A percentile compares a stretch with the other conserved stretches of the same genome.
These are phyloP conservation scores for Podila epicladia DNA, from an alignment of 192 early-diverging fungal species.

Conservation along the genomic window DNA sequence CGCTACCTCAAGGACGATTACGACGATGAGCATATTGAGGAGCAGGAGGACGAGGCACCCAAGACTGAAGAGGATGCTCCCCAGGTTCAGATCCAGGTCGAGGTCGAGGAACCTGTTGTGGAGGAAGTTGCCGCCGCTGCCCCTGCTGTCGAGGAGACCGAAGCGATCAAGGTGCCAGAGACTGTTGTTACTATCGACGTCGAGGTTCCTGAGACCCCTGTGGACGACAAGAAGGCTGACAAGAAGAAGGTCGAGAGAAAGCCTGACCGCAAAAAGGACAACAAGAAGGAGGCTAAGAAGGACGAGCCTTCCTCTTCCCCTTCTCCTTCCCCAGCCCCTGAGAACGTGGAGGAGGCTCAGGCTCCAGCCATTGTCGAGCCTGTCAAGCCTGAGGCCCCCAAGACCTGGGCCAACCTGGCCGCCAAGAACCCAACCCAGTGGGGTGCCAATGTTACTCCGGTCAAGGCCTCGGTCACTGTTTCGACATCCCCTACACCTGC, in stretches of 20 bases:
- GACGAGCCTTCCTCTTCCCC: constrained; percentile 22
- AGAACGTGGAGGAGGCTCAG: constrained; percentile 15
- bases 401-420: constrained; percentile 83
- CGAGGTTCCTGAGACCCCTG: constrained; percentile 37
- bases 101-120: constrained; percentile 3
- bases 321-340: constrained; percentile 13
- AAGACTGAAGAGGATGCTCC: constrained; percentile 11
- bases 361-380: constrained; percentile 53
- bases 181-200: constrained; percentile 9
- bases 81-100: constrained; percentile 3
- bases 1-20: constrained; percentile 93
- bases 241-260: constrained; percentile 28
- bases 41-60: constrained; percentile 29
- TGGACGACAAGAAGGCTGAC: constrained; percentile 29
- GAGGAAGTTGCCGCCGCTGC: not conserved
- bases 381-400: constrained; percentile 59
- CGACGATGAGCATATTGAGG: constrained; percentile 59
- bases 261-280: constrained; percentile 23
- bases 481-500: constrained; percentile 30
- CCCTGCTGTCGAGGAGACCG: constrained; percentile 9
- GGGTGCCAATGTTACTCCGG: constrained; percentile 61
- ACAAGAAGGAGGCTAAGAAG: constrained; percentile 20
- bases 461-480: constrained; percentile 61
- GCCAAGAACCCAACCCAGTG: constrained; percentile 66
- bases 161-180: not conserved